Base-by-base conservation (phyloP, 306 rosid species). In the Pachyrhizus erosus region DNA sequence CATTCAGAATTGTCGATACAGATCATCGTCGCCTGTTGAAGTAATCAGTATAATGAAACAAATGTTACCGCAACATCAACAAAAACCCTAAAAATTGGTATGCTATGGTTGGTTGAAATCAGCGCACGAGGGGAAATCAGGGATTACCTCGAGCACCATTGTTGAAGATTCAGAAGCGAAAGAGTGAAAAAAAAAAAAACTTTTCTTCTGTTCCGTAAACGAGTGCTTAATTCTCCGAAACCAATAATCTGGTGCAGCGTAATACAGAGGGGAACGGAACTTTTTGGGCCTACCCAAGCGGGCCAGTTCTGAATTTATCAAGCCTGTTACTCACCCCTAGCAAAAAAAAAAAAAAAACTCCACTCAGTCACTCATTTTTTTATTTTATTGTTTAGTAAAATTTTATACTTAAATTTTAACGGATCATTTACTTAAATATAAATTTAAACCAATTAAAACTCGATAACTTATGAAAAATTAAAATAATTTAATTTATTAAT, bases 1-100 rank as follows among this genome's bases (percentile, higher is more conserved):
- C 99, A 96, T 78, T 96, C 97, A 8, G 98, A 96, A 86, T 96
- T 92, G 83, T 96, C 99, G 46, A 96, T 90, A 62, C 98, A 93
- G 87, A 96, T 96, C 98, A 96, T 89, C 2, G 99, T 96, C 39
- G 98, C 98, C 99, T 96, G 40, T 65, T 13, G 40, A 67, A 73
- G 55, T 46, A 49, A 75, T 0, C 5, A 55, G 46, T 37, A 23
- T 23, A 12, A 54, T 58, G 70, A 51, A 31, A 7, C 62, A 58
- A 26, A 29, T 33, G 78, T 5, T 46, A 1, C 70, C 46, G 43
- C 21, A 76, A 62, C 79, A 46, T 14, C 17, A 43, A 17, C 23
- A 10, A 81, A 82, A 91, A 88, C 91, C 97, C 96, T 89, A 89
- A 66, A 46, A 71, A 70, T 80, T 37, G 71, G 37, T 7, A 26